Evolutionary conservation across 78 protist species (phyloP).

Genomic region (Neovahlkampfia damariscottae): DNA sequence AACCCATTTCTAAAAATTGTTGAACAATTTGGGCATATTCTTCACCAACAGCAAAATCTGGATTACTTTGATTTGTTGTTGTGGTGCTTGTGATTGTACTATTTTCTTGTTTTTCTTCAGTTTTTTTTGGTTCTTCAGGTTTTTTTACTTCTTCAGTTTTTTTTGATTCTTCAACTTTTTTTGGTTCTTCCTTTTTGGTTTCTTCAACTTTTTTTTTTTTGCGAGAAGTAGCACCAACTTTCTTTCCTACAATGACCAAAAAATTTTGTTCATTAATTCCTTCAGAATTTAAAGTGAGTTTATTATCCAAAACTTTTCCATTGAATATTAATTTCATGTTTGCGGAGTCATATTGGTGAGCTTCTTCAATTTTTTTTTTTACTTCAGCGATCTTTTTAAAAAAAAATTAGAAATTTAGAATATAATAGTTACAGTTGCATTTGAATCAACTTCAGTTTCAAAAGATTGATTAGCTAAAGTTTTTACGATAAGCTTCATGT

Average conservation of each 20-base stretch:
- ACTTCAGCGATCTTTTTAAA: slow-evolving; percentile 5
- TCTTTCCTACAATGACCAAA: background rate
- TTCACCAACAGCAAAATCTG: background rate
- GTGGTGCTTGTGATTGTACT: background rate
- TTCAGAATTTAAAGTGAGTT: background rate
- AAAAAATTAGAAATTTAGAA: too few species aligned
- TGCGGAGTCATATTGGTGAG: background rate
- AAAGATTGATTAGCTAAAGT: too few species aligned
- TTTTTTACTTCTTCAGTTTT: background rate
- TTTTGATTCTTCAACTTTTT: background rate
- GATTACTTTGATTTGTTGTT: background rate
- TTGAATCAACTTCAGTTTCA: too few species aligned
- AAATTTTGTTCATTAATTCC: background rate
- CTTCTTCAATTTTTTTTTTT: background rate
- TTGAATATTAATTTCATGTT: background rate
- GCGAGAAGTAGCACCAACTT: background rate
- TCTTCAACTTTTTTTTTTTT: background rate
- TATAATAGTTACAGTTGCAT: too few species aligned
- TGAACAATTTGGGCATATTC: background rate
- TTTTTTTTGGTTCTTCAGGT: background rate
- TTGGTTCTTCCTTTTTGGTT: background rate
- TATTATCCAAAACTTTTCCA: background rate
- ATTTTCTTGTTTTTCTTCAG: background rate
- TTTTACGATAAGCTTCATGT: too few species aligned
- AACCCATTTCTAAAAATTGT: slow-evolving; percentile 57